Base-by-base conservation (phyloP, 345 rosid species). In the Hypericum androsaemum region DNA sequence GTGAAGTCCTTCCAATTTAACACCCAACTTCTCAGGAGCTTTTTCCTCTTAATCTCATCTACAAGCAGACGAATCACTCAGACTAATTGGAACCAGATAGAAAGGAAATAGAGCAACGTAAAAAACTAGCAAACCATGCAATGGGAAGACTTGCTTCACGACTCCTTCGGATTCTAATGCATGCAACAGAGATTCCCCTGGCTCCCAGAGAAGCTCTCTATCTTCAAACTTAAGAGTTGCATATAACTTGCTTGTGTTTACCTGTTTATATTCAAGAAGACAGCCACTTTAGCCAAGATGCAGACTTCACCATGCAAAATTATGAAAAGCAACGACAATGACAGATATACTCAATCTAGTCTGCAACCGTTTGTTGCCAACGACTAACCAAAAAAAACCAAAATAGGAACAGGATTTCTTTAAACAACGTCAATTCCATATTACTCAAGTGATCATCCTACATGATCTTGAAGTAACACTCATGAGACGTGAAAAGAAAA, bases 31-130 rank as follows among this genome's bases (percentile, higher is more conserved):
- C 68, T 64, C 61, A 84, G 70, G 54, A 90, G 87, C 61, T 71
- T 72, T 56, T 79, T 90, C 77, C 96, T 80, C 68, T 74, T 76
- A 16, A 57, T 44, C 65, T 87, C 96, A 71, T 77, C 96, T 90
- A 68, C 53, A 57, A 66, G 54, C 51, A 65, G 54, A 59, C 46
- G n/a, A 51, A 65, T 52, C 37, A 59, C 57, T 60, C 52, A 38
- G 53, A 39, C 36, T 32, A 57, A 37, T 56, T 43, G 41, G 50
- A 58, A 45, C 42, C 9, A 63, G 13, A 53, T 62, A 37, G n/a
- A 12, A 39, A 41, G 35, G 47, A 37, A 12, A 49, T 47, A 15
- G 37, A 41, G 35, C 53, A 5, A 66, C 42, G 54, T 28, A 12
- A 12, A 58, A 61, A 50, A 53, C 49, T 52, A 13, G 56, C 75